These are phyloP conservation scores for Talaromyces piceae DNA, from an alignment of 2,329 filamentous ascomycete species.

Conservation along the genomic window DNA sequence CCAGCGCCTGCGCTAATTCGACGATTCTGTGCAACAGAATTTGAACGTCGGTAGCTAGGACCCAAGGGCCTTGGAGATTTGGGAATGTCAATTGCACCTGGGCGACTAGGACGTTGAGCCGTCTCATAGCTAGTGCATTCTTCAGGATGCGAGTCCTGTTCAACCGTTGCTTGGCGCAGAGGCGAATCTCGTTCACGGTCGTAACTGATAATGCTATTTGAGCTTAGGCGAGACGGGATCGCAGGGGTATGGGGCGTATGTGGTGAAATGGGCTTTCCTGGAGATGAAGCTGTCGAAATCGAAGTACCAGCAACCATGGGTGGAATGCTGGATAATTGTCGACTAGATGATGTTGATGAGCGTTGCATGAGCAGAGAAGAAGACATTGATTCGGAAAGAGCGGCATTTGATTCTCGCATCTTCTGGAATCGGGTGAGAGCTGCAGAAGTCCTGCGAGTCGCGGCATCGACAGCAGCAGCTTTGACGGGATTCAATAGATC, in stretches of 20 bases:
- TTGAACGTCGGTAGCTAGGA: conserved; percentile 37
- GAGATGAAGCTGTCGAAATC: conserved; percentile 78
- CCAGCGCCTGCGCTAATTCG: conserved; percentile 16
- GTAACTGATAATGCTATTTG: conserved; percentile 76
- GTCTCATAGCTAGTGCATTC: conserved; percentile 31
- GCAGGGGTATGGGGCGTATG: conserved; percentile 90
- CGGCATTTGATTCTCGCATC: conserved; percentile 84
- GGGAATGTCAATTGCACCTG: conserved; percentile 42
- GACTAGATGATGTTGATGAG: conserved; percentile 69
- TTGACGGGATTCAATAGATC: conserved; percentile 66
- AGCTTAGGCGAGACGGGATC: conserved; percentile 85
- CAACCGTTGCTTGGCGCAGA: conserved; percentile 21
- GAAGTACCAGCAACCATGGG: conserved; percentile 58
- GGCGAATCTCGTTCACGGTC: conserved; percentile 30
- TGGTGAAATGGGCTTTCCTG: conserved; percentile 80
- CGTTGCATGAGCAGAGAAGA: conserved; percentile 79
- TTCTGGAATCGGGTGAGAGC: conserved; percentile 78
- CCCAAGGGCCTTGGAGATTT: conserved; percentile 38
- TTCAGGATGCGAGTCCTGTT: conserved; percentile 26
- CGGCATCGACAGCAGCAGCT: conserved; percentile 52
- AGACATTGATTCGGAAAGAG: conserved; percentile 85
- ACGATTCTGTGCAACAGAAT: conserved; percentile 36
- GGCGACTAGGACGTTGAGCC: conserved; percentile 23
- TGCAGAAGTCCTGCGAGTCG: conserved; percentile 67
- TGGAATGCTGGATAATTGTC: conserved; percentile 61